phyloP scores from a whole-genome alignment of 495 filamentous ascomycete species.

The Xylaria scruposa region DNA sequence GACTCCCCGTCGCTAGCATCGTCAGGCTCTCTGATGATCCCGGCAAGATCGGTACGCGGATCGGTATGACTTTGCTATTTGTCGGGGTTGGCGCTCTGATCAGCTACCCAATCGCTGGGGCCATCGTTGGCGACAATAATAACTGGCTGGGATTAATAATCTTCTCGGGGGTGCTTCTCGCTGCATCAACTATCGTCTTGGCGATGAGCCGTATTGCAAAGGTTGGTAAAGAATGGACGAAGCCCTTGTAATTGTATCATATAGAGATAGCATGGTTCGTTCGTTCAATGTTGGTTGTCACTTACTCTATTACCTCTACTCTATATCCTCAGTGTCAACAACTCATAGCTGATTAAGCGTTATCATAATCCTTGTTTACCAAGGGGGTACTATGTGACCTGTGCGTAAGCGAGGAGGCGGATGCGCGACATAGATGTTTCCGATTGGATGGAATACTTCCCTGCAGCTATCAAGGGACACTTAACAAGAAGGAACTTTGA shows the following conservation, averaged over 20 bases:
- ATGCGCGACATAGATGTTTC: not conserved
- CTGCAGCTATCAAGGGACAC: not conserved
- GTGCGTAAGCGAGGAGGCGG: not conserved
- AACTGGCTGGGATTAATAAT: constrained; percentile 13
- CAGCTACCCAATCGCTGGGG: constrained; percentile 70
- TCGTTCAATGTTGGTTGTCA: not conserved
- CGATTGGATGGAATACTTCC: not conserved
- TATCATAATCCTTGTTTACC: not conserved
- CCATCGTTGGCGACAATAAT: constrained; percentile 48
- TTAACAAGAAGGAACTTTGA: not conserved
- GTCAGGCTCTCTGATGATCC: constrained; percentile 63
- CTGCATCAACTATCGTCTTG: constrained; percentile 13
- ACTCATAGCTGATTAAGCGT: not conserved
- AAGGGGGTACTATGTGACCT: not conserved
- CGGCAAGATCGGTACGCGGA: constrained; percentile 67
- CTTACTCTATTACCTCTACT: not conserved
- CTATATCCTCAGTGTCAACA: not conserved
- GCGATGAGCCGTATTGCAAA: constrained; percentile 19
- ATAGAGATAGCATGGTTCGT: not conserved
- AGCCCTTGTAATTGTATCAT: constrained; percentile 5
- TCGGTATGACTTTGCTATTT: constrained; percentile 68
- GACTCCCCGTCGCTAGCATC: constrained; percentile 66
- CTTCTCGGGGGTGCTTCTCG: constrained; percentile 16
- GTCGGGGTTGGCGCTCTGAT: constrained; percentile 64
- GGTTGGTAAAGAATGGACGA: constrained; percentile 9